phyloP scores from a whole-genome alignment of 805 yeast species.

The Lipomyces yamadae region DNA sequence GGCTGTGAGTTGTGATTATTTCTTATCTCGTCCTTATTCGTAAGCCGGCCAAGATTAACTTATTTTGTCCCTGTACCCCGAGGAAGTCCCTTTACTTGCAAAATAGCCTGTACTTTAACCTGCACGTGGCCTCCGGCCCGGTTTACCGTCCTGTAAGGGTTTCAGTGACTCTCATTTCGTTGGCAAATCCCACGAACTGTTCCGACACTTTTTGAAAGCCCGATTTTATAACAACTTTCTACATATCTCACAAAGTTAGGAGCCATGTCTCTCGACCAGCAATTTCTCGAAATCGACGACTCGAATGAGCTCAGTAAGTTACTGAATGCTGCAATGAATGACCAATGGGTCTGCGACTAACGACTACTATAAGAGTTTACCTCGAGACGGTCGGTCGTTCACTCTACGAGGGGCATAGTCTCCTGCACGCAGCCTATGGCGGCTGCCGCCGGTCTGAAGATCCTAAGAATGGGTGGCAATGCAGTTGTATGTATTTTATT shows the following conservation, averaged over 20 bases:
- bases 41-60: too few species aligned
- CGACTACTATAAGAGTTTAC: conserved; percentile 43
- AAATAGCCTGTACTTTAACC: too few species aligned
- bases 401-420: conserved; percentile 73
- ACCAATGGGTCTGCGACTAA: conserved; percentile 3
- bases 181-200: too few species aligned
- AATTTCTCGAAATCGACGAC: conserved; percentile 36
- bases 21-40: background rate
- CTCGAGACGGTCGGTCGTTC: conserved; percentile 75
- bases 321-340: background rate
- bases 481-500: conserved; percentile 42
- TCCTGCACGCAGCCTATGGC: conserved; percentile 80
- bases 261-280: conserved; percentile 36
- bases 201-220: background rate
- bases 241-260: conserved; percentile 5
- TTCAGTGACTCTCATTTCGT: too few species aligned
- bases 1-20: background rate
- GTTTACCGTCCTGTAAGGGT: too few species aligned
- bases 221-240: background rate
- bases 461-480: conserved; percentile 74
- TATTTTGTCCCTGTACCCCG: too few species aligned
- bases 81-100: too few species aligned
- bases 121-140: too few species aligned
- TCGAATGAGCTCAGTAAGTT: conserved; percentile 27
- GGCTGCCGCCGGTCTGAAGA: conserved; percentile 69